Conservation (phyloP, 2,329 filamentous ascomycete species). For the Xylaria sp. region DNA sequence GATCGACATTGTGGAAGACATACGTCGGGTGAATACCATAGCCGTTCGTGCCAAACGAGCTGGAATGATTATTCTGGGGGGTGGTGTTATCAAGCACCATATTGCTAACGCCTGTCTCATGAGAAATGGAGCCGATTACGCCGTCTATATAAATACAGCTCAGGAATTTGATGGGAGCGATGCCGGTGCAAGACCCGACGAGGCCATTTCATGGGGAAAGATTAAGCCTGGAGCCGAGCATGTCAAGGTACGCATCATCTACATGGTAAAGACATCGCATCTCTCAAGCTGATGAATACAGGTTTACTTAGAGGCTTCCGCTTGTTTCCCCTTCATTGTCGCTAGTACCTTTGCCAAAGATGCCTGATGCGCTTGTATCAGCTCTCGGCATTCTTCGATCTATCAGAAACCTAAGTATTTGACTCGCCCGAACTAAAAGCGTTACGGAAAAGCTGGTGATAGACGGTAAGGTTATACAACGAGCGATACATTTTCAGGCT, state of each 20-base stretch:
- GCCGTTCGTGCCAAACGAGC: constrained; percentile 84
- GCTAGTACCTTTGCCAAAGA: constrained; percentile 70
- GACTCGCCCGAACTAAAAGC: not conserved
- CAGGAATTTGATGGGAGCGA: constrained; percentile 98
- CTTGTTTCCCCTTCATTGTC: constrained; percentile 70
- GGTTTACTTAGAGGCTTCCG: constrained; percentile 69
- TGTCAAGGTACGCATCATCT: constrained; percentile 71
- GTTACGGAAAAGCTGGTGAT: not conserved
- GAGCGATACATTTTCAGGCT: not conserved
- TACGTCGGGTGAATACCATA: constrained; percentile 90
- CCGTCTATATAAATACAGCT: constrained; percentile 96
- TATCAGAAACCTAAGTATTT: not conserved
- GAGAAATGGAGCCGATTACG: constrained; percentile 95
- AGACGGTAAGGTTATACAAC: not conserved
- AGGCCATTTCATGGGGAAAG: constrained; percentile 98
- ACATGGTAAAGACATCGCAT: not conserved
- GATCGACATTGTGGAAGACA: constrained; percentile 92
- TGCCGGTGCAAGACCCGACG: constrained; percentile 91
- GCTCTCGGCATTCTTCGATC: not conserved
- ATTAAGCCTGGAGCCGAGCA: constrained; percentile 87
- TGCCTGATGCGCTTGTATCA: constrained; percentile 13
- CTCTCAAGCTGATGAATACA: constrained; percentile 38
- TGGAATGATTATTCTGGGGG: constrained; percentile 94
- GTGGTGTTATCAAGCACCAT: constrained; percentile 96
- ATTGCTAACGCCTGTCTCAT: constrained; percentile 98